Percentiles rank a stretch among this genome's conserved stretches.
Evolutionary conservation across 805 yeast species (phyloP).

Genomic region (Monosporozyma siamensis): DNA sequence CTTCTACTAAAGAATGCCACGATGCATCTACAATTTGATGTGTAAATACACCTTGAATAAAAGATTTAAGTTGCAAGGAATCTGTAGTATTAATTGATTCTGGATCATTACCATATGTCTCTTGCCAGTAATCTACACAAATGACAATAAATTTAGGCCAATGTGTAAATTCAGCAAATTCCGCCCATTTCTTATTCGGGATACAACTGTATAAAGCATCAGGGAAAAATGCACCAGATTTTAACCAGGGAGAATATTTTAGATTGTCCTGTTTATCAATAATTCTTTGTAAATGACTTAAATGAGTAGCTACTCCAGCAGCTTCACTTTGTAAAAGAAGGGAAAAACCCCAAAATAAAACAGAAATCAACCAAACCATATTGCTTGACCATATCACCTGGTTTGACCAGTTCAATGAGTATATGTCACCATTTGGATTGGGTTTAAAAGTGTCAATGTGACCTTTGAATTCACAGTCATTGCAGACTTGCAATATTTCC

Average conservation of each 20-base stretch:
- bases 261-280: constrained; percentile 17
- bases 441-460: too few species aligned
- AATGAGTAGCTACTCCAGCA: constrained; percentile 21
- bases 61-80: constrained; percentile 38
- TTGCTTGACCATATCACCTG: too few species aligned
- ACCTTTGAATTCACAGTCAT: too few species aligned
- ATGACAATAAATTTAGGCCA: constrained; percentile 57
- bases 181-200: constrained; percentile 33
- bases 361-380: neutral
- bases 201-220: constrained; percentile 59
- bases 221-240: constrained; percentile 61
- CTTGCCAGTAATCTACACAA: constrained; percentile 38
- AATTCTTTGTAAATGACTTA: constrained; percentile 14
- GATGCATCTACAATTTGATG: constrained; percentile 59
- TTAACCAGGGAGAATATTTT: constrained; percentile 26
- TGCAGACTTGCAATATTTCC: too few species aligned
- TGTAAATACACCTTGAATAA: constrained; percentile 47
- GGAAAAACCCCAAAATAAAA: neutral
- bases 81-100: constrained; percentile 9
- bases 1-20: constrained; percentile 54
- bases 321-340: constrained; percentile 1
- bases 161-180: constrained; percentile 50
- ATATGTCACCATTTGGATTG: too few species aligned
- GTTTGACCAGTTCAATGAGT: too few species aligned
- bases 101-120: constrained; percentile 17